Base-by-base conservation (phyloP, 176 grass and related monocot genomes). In the Oryza australiensis region DNA sequence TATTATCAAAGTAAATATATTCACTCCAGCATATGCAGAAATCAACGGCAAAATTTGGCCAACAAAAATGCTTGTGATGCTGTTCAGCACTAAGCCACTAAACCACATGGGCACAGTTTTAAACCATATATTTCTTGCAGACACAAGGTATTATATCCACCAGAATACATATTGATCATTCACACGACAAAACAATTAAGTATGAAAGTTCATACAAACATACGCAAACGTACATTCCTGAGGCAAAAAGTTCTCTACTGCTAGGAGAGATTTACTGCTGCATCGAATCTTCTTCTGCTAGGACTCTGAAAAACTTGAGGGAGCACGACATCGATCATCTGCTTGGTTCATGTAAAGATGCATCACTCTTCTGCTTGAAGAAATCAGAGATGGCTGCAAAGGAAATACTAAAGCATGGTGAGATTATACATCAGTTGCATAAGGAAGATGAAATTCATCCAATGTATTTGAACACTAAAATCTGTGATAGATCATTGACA, bases 161-260 rank as follows among this genome's bases (percentile, higher is more conserved):
- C 64, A 60, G 26, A 76, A 85, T 81, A 79, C 71, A 70, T 75
- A 70, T 22, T 41, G 20, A 33, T 33, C 45, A 34, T 10, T 66
- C 18, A 22, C 59, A 42, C 1, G 35, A 26, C 11, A 55, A 14
- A 37, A 0, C 23, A 45, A 8, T 5, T 5, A 34, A 34, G 1
- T 16, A 12, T 22, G 0, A 20, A 67, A 60, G 71, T 60, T 12
- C 20, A 72, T 72, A 76, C 83, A 82, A 72, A 66, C 78, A 46
- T 42, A 73, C 26, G 14, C 48, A 55, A 53, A 59, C 13, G 22
- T 38, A 32, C 16, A 53, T 1, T 7, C 26, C 30, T 34, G 33
- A 22, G 9, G 10, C 26, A 12, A 27, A 15, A 60, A 4, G 29
- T 15, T 26, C 37, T 0, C 49, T 64, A 40, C 37, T 42, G 76